Evolutionary conservation across 257 asterid species (phyloP), one percentile per base, ranked within the genome.

Genomic region (Mitragyna speciosa): DNA sequence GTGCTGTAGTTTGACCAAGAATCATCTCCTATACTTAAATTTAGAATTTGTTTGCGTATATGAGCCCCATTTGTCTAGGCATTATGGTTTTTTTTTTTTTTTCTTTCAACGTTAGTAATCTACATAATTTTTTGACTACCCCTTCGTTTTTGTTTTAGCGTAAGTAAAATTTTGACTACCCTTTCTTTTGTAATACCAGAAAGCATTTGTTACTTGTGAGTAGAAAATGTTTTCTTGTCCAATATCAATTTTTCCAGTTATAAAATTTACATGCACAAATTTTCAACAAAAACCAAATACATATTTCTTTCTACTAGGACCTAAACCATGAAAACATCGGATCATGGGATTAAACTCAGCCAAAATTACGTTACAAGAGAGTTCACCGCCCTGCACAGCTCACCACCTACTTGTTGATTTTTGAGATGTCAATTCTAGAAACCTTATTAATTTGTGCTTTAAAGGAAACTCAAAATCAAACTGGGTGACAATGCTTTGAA

Each of bases 371-470:
- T 31, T 49, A 72, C 24, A 36, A 72, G 39, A 72, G 39, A 49
- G 36, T 61, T 43, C 63, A 49, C 76, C 61, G 31, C 61, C 41
- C 59, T 6, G 0, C 47, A 47, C 63, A 26, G 12, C 76, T 49
- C 47, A 72, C 49, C 22, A 72, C 76, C 76, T 72, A 72, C 76
- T 7, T 43, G 76, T 72, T 72, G 76, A 72, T 72, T 72, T 72
- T 72, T 7, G 36, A 36, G 45, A 48, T 28, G 59, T 52, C 52
- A 45, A n/a, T 45, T 16, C 17, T 26, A 48, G 5, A 1, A 28
- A 28, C 45, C 22, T 12, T 16, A 7, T 4, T 72, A 15, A 49
- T 72, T 49, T 15, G 26, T 26, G 16, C 64, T 72, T 20, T 26
- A 24, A 47, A 47, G 9, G 31, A 47, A 71, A 12, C 43, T 15